Conservation (phyloP, 2,329 filamentous ascomycete genomes). For the Xylaria sp. region DNA sequence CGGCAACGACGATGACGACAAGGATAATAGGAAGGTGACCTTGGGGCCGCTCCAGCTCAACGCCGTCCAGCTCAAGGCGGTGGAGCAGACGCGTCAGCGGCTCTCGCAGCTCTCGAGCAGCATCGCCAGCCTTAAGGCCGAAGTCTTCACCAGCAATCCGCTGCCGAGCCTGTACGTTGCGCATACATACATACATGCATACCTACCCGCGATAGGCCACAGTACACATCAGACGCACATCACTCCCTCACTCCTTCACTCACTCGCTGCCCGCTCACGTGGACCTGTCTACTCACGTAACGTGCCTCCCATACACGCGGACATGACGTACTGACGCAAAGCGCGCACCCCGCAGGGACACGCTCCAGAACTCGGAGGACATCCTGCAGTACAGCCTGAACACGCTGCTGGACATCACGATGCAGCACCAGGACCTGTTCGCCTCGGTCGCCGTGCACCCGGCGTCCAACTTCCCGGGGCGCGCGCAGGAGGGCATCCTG, state of each 20-base stretch:
- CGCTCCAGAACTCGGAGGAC: slow-evolving; percentile 70
- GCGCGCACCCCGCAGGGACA: slow-evolving; percentile 53
- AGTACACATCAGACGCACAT: background rate
- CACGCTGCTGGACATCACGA: slow-evolving; percentile 66
- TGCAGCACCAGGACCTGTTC: slow-evolving; percentile 68
- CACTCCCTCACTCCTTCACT: background rate
- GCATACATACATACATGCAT: too few species aligned
- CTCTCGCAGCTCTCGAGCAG: slow-evolving; percentile 70
- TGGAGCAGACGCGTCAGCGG: slow-evolving; percentile 71
- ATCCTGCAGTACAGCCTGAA: slow-evolving; percentile 73
- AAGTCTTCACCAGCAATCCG: slow-evolving; percentile 64
- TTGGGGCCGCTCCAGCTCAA: slow-evolving; percentile 54
- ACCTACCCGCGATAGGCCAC: background rate
- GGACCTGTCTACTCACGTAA: too few species aligned
- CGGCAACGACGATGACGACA: too few species aligned
- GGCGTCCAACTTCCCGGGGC: slow-evolving; percentile 73
- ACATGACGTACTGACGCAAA: background rate
- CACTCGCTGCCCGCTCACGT: background rate
- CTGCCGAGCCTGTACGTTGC: slow-evolving; percentile 71
- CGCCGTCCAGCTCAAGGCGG: slow-evolving; percentile 65
- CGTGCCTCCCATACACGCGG: too few species aligned
- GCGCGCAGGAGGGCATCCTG: slow-evolving; percentile 67
- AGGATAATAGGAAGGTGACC: slow-evolving; percentile 1
- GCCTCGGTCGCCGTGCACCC: slow-evolving; percentile 74
- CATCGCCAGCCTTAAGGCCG: slow-evolving; percentile 63